Conservation (phyloP, 1,139 yeast genomes). For the Candida pseudoviswanathii region DNA sequence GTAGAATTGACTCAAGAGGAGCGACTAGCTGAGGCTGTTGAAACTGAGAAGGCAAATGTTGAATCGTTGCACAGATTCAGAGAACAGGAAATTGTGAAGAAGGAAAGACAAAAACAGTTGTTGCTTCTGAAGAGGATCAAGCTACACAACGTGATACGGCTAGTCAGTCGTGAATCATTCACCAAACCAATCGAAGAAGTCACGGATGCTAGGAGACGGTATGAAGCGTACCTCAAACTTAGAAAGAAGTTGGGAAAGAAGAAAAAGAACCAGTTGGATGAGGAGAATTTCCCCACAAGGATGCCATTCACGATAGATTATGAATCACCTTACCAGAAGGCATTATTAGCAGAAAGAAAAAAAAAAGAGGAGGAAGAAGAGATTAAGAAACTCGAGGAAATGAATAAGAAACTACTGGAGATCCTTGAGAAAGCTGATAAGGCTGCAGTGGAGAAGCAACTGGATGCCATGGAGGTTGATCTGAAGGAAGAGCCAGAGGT, state of each 20-base stretch:
- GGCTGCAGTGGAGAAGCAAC: slow-evolving; percentile 26
- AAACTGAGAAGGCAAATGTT: slow-evolving; percentile 78
- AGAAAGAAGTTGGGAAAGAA: slow-evolving; percentile 41
- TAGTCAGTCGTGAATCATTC: slow-evolving; percentile 41
- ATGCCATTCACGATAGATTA: slow-evolving; percentile 43
- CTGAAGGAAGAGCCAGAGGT: neutral
- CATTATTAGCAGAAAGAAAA: slow-evolving; percentile 21
- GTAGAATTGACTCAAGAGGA: slow-evolving; percentile 82
- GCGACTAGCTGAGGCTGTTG: slow-evolving; percentile 78
- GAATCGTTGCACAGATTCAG: slow-evolving; percentile 73
- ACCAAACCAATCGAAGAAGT: slow-evolving; percentile 58
- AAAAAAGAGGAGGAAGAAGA: slow-evolving; percentile 16
- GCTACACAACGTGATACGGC: slow-evolving; percentile 57
- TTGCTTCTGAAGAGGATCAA: slow-evolving; percentile 65
- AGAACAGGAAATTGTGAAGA: slow-evolving; percentile 83
- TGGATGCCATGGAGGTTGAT: neutral
- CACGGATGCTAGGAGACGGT: slow-evolving; percentile 40
- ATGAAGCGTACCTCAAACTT: slow-evolving; percentile 31
- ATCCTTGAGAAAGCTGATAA: slow-evolving; percentile 54
- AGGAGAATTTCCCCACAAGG: slow-evolving; percentile 18
- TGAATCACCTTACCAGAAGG: slow-evolving; percentile 36
- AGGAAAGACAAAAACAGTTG: slow-evolving; percentile 73
- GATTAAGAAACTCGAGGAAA: slow-evolving; percentile 14
- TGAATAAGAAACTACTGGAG: slow-evolving; percentile 11
- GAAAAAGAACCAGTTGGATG: slow-evolving; percentile 23